Evolutionary conservation across 108 stramenopile species (phyloP), one percentile per base, ranked within the genome.

Genomic region (Cyclotella cryptica): DNA sequence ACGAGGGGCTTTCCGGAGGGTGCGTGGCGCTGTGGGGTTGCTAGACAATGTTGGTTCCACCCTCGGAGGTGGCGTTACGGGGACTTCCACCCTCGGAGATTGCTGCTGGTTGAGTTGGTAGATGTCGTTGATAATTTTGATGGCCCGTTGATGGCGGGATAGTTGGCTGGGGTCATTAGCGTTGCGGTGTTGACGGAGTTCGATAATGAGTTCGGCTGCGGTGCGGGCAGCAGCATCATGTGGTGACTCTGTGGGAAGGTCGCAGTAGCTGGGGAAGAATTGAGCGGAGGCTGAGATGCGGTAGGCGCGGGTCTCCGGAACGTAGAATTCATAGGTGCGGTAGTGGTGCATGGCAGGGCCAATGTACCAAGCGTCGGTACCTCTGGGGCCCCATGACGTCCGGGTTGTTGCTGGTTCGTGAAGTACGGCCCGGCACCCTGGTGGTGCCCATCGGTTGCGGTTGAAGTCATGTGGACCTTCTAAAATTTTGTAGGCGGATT

Each of bases 371-470:
- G 72, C 80, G 47, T 81, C 59, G 26, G 29, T 66, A 0, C 26
- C 78, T 28, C 49, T 41, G 28, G 73, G 42, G 12, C n/a, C 21
- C 53, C 80, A 88, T 10, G 78, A 73, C 21, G 40, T 27, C 0
- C 78, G 47, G 3, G 29, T 24, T 13, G 19, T 54, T 53, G 84
- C 78, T 27, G 51, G 69, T 63, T 40, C 24, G 29, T 71, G 75
- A 8, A n/a, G 29, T 11, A 87, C 10, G 54, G 72, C 71, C 10
- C 54, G 51, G 0, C 29, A 74, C 0, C 84, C 81, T 2, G 67
- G 69, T 22, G 87, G 87, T 0, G 77, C 84, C 19, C 83, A 40
- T 10, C 80, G 86, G 19, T 75, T 58, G 19, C 66, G 28, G 44
- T 84, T 81, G 76, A 30, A 82, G 66, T 84, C 62, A 39, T 72